These are phyloP conservation scores for Fusarium cicatricum DNA, from an alignment of 2,329 filamentous ascomycete genomes.

Conservation along the genomic window DNA sequence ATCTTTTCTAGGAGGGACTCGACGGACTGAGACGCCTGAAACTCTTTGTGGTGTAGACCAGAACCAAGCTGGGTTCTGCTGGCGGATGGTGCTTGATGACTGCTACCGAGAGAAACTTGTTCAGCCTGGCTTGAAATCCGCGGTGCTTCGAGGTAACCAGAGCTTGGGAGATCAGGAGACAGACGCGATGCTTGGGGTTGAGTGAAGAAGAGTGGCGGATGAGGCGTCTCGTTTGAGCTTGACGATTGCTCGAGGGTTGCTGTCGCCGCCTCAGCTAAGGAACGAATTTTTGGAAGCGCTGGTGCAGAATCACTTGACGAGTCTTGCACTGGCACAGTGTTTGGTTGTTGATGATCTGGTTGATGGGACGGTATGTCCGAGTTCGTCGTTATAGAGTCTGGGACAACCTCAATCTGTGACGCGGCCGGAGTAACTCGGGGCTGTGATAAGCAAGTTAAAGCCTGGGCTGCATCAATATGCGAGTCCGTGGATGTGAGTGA, in stretches of 20 bases:
- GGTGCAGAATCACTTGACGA: conserved; percentile 1
- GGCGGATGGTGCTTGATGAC: not conserved
- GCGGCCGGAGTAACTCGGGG: conserved; percentile 2
- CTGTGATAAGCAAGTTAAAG: not conserved
- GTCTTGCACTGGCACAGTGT: not conserved
- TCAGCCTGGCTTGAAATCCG: not conserved
- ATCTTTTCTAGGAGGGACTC: conserved; percentile 21
- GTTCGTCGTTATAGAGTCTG: conserved; percentile 16
- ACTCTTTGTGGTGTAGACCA: conserved; percentile 14
- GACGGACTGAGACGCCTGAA: conserved; percentile 37
- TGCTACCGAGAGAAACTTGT: not conserved
- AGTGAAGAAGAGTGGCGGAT: conserved; percentile 25
- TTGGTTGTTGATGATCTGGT: conserved; percentile 20
- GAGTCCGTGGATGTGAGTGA: conserved; percentile 19
- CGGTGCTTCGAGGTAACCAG: not conserved
- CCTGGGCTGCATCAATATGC: not conserved
- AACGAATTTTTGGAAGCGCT: not conserved
- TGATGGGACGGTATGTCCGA: conserved; percentile 43
- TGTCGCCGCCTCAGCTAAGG: not conserved
- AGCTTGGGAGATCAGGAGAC: conserved; percentile 5
- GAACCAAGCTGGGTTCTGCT: not conserved
- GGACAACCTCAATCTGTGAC: conserved; percentile 19
- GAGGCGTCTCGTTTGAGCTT: not conserved
- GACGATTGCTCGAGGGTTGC: not conserved
- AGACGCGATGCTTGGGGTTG: conserved; percentile 26